Conservation (phyloP, 1,284 basidiomycete species). For the Tremellales sp. region DNA sequence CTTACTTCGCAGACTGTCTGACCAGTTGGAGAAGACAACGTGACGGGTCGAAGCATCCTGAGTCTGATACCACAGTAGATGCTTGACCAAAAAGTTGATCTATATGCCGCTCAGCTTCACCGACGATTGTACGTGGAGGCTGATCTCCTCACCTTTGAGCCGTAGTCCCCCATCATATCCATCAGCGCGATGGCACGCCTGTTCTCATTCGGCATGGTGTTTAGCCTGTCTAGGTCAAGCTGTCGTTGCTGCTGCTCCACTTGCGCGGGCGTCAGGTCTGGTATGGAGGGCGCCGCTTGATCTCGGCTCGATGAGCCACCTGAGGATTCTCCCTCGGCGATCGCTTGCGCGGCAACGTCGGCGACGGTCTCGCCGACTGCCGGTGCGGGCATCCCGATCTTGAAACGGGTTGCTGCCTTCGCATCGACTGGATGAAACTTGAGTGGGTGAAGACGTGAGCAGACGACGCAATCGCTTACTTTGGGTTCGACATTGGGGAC, state of each 20-base stretch:
- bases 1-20: conserved; percentile 40
- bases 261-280: neutral
- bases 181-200: conserved; percentile 23
- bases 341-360: neutral
- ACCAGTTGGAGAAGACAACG: conserved; percentile 47
- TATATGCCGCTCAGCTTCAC: conserved; percentile 4
- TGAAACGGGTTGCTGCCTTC: conserved; percentile 87
- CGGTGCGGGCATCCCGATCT: conserved; percentile 62
- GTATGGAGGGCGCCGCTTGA: neutral
- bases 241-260: conserved; percentile 7
- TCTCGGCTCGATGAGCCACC: no score
- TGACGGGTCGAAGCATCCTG: conserved; percentile 32
- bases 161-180: conserved; percentile 44
- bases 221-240: conserved; percentile 26
- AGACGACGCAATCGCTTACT: conserved; percentile 14
- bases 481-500: conserved; percentile 33
- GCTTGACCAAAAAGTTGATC: conserved; percentile 46
- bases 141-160: conserved; percentile 43
- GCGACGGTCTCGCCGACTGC: conserved; percentile 3
- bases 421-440: conserved; percentile 49
- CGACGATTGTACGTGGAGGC: neutral
- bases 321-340: no score
- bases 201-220: conserved; percentile 19
- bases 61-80: conserved; percentile 29
- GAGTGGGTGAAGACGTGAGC: neutral